Evolutionary conservation across 2,329 filamentous ascomycete genomes (phyloP).

Genomic region (Botrytis deweyae): DNA sequence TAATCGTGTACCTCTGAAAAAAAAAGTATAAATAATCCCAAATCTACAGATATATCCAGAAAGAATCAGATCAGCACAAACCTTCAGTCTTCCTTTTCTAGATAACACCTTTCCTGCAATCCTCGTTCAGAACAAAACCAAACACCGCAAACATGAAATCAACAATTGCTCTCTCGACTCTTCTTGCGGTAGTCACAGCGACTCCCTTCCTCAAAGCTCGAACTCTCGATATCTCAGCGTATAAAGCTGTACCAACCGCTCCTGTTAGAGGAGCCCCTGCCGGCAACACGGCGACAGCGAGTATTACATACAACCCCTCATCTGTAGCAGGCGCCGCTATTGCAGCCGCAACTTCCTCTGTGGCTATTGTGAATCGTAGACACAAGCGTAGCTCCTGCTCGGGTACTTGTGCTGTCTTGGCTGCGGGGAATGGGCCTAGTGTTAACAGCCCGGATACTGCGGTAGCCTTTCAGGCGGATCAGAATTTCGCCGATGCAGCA

Average conservation of each 20-base stretch:
- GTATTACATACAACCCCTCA: conserved; percentile 8
- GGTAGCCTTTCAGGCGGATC: conserved; percentile 5
- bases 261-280: conserved; percentile 13
- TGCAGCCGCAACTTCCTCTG: not conserved
- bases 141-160: conserved; percentile 11
- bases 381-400: conserved; percentile 14
- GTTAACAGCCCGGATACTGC: conserved; percentile 13
- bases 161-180: not conserved
- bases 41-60: not conserved
- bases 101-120: not conserved
- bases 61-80: not conserved
- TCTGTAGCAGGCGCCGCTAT: conserved; percentile 6
- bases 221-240: conserved; percentile 17
- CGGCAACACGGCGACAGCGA: conserved; percentile 15
- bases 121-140: not conserved
- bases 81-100: not conserved
- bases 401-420: not conserved
- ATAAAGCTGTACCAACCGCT: conserved; percentile 15
- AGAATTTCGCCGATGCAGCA: conserved; percentile 6
- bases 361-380: conserved; percentile 5
- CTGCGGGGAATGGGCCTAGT: conserved; percentile 14
- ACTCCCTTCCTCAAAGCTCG: conserved; percentile 15
- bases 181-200: not conserved
- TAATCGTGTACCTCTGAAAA: not conserved
- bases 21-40: conserved; percentile 5